These are phyloP conservation scores for Porcisia deanei DNA, from an alignment of 208 protist genomes.

Conservation along the genomic window DNA sequence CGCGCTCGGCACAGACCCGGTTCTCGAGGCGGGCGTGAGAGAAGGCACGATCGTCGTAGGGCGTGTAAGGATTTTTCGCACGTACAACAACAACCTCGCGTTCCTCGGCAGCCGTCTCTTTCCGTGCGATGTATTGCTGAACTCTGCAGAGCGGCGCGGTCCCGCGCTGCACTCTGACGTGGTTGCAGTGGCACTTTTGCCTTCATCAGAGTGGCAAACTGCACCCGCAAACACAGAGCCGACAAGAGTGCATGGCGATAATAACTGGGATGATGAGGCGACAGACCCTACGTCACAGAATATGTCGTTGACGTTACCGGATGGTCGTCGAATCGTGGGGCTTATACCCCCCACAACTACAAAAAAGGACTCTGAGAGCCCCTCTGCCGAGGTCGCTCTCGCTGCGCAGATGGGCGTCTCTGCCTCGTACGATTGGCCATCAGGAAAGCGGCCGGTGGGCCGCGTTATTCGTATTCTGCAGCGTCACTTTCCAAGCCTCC, in stretches of 20 bases:
- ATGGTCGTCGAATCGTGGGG: constrained; percentile 51
- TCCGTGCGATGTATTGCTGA: constrained; percentile 57
- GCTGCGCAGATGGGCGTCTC: constrained; percentile 33
- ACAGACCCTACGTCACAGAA: background rate
- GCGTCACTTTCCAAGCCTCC: constrained; percentile 37
- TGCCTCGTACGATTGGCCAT: constrained; percentile 30
- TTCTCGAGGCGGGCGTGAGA: constrained; percentile 46
- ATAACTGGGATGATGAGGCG: constrained; percentile 8
- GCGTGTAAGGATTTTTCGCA: constrained; percentile 41
- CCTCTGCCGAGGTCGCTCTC: constrained; percentile 33
- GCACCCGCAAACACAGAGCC: background rate
- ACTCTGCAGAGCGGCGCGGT: constrained; percentile 30
- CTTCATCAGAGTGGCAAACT: constrained; percentile 13
- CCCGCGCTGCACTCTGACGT: constrained; percentile 59
- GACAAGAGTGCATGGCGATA: background rate
- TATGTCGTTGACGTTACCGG: constrained; percentile 43
- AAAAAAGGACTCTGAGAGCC: background rate
- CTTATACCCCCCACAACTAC: constrained; percentile 29
- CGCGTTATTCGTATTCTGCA: constrained; percentile 51
- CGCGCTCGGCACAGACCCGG: constrained; percentile 33
- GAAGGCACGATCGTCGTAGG: constrained; percentile 67
- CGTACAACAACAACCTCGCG: constrained; percentile 38
- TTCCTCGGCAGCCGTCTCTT: constrained; percentile 58
- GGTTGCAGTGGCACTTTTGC: constrained; percentile 65
- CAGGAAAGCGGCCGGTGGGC: constrained; percentile 31